phyloP scores from a whole-genome alignment of 495 filamentous ascomycete species.

The Sabuloglossum arenarium region DNA sequence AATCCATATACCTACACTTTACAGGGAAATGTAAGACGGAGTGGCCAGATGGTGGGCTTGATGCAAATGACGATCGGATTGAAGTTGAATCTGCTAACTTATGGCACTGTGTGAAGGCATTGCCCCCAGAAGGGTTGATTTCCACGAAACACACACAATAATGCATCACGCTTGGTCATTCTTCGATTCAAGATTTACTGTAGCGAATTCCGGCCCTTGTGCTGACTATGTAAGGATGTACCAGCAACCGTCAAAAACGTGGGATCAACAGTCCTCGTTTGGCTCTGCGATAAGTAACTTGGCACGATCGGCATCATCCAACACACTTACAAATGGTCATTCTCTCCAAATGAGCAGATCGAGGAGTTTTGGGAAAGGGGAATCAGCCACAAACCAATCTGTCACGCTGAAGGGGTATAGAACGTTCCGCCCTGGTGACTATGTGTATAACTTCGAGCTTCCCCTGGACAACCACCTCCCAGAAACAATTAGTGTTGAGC shows the following conservation, averaged over 20 bases:
- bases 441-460: constrained; percentile 87
- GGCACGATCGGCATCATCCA: constrained; percentile 12
- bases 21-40: constrained; percentile 72
- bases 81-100: background rate
- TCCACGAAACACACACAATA: constrained; percentile 59
- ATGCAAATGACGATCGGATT: background rate
- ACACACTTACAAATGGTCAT: constrained; percentile 31
- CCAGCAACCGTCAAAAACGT: constrained; percentile 15
- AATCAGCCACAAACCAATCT: constrained; percentile 33
- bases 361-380: constrained; percentile 70
- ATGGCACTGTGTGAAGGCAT: constrained; percentile 37
- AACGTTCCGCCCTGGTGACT: constrained; percentile 73
- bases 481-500: constrained; percentile 77
- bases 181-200: constrained; percentile 52
- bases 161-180: constrained; percentile 63
- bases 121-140: constrained; percentile 67
- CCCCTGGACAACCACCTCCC: constrained; percentile 82
- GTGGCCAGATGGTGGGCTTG: constrained; percentile 69
- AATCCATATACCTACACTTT: constrained; percentile 77
- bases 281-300: constrained; percentile 19
- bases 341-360: constrained; percentile 66
- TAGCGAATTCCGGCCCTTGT: constrained; percentile 40
- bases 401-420: constrained; percentile 76
- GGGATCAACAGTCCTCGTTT: constrained; percentile 2
- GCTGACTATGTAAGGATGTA: constrained; percentile 36